Evolutionary conservation across 2,329 filamentous ascomycete genomes (phyloP), one percentile per base, ranked within the genome.

Genomic region (Beauveria scarabaeidicola): DNA sequence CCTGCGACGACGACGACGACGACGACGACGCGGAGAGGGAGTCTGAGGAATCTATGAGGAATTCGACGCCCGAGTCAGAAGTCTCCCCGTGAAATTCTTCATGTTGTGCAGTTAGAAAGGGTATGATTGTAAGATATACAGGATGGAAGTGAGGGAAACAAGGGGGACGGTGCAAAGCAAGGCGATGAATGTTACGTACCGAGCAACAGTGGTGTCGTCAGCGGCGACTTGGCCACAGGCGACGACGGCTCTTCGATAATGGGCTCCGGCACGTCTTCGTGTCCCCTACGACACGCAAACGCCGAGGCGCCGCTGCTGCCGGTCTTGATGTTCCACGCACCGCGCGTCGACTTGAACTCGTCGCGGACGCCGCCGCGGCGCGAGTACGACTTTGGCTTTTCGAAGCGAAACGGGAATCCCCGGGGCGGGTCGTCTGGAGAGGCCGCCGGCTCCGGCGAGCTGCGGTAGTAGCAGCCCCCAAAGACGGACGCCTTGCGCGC

Each of bases 171-270:
- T 36, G 32, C 32, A 36, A 29, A 5, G 11, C 5, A 36, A 36
- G 11, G 11, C 32, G 32, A 36, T 13, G 13, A 36, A 36, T 36
- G 8, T 53, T 11, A 61, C 68, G 61, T 65, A 74, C 72, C 71
- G 50, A 74, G 66, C 46, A 72, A 56, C 36, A 67, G 68, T 4
- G 66, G 61, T 25, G 53, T 53, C 15, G 52, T 60, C 8, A 66
- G 61, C 11, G 69, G 66, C 3, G 69, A 68, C 7, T 47, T 48
- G 9, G 61, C 54, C 6, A 64, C 52, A 3, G 67, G 59, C 15
- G 70, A 70, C 21, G 62, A 63, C 17, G 70, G 68, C 60, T 75
- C 73, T 48, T 75, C 73, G 32, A 74, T 66, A 36, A 71, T 70
- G 1, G 72, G 70, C 43, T 69, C 65, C 1, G 69, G 69, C 13